A percentile compares a stretch with the other conserved stretches of the same genome.
These are phyloP conservation scores for Thermomucor indicae-seudaticae DNA, from an alignment of 371 early-diverging fungal genomes.

Conservation along the genomic window DNA sequence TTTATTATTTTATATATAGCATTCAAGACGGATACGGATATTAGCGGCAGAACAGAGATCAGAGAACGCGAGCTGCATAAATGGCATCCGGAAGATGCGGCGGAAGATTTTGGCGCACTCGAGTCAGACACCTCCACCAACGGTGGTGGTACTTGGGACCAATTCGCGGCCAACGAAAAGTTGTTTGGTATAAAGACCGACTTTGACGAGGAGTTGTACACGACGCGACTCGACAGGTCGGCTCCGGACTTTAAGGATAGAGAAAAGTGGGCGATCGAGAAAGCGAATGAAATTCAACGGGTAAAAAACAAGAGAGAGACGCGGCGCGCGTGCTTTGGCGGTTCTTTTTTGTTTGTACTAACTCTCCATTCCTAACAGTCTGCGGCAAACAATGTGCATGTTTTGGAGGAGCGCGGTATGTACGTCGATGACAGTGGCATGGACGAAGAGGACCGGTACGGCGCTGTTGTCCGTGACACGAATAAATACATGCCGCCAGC, in stretches of 20 bases:
- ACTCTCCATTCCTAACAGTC: conserved; percentile 24
- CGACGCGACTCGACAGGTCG: conserved; percentile 86
- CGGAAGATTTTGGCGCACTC: conserved; percentile 29
- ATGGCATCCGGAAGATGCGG: conserved; percentile 76
- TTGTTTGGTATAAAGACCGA: conserved; percentile 95
- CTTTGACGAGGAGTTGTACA: conserved; percentile 96
- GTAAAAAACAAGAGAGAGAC: background rate
- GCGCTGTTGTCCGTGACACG: conserved; percentile 71
- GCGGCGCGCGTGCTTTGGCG: background rate
- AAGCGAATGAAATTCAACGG: conserved; percentile 91
- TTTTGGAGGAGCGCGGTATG: conserved; percentile 92
- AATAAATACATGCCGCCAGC: conserved; percentile 84
- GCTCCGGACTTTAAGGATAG: conserved; percentile 84
- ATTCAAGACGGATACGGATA: conserved; percentile 90
- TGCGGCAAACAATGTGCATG: conserved; percentile 77
- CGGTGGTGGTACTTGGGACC: conserved; percentile 83
- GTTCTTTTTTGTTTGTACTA: background rate
- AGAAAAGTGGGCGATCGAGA: conserved; percentile 61
- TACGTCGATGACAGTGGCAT: conserved; percentile 60
- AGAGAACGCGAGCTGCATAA: conserved; percentile 80
- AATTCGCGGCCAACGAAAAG: conserved; percentile 95
- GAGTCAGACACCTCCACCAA: conserved; percentile 31
- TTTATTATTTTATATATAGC: too few species aligned
- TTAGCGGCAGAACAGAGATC: conserved; percentile 65
- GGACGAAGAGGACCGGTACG: conserved; percentile 89